Evolutionary conservation across 139 green algal genomes (phyloP).

Genomic region (Coccomyxa sp.): DNA sequence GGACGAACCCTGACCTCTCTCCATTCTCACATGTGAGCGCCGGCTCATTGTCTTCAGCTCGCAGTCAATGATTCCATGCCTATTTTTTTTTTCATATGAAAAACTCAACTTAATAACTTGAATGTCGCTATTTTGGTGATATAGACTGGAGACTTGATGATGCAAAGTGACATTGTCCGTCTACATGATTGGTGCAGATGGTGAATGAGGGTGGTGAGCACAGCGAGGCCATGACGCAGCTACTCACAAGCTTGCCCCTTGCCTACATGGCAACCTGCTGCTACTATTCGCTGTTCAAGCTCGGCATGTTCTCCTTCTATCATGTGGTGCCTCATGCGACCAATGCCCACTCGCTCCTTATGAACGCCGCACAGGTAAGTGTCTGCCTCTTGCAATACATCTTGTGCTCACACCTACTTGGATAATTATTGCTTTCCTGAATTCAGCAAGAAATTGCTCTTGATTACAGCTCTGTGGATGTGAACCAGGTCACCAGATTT

Average conservation of each 20-base stretch:
- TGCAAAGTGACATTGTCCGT: too few relatives aligned
- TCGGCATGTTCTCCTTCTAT: constrained; percentile 75
- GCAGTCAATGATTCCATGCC: neutral
- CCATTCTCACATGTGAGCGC: constrained; percentile 60
- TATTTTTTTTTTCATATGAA: neutral
- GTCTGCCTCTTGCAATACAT: neutral
- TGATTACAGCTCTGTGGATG: neutral
- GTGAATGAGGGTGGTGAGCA: constrained; percentile 18
- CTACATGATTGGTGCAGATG: neutral
- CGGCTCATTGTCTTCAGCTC: neutral
- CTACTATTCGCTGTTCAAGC: constrained; percentile 88
- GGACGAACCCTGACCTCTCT: constrained; percentile 68
- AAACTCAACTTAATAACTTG: too few relatives aligned
- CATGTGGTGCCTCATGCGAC: constrained; percentile 67
- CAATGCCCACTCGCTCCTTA: constrained; percentile 50
- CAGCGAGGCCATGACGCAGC: constrained; percentile 33
- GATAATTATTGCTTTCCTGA: neutral
- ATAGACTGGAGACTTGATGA: too few relatives aligned
- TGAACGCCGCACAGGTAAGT: constrained; percentile 72
- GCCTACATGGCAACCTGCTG: constrained; percentile 85
- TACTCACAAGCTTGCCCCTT: constrained; percentile 57
- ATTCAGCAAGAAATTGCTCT: neutral
- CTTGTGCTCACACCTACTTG: neutral
- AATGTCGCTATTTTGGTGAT: too few relatives aligned
- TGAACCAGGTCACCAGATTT: constrained; percentile 42